A percentile compares a stretch with the other conserved stretches of the same genome.
phyloP scores from a whole-genome alignment of 2,329 filamentous ascomycete species.

The Tolypocladium guangdongense region DNA sequence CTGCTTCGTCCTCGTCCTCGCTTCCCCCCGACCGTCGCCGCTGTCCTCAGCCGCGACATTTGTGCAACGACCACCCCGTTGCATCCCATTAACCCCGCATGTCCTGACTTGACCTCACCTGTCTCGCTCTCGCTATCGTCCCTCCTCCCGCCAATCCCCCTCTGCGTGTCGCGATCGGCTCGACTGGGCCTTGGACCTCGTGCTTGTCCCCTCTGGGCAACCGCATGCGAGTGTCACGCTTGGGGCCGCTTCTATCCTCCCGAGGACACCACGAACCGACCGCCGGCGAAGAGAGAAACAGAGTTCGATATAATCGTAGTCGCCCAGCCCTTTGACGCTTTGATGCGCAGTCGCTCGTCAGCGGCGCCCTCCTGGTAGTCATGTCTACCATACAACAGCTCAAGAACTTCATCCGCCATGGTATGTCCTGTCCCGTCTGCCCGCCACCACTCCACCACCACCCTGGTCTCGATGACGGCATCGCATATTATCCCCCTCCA shows the following conservation, averaged over 20 bases:
- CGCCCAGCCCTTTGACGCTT: neutral
- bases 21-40: neutral
- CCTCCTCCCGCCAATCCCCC: neutral
- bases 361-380: constrained; percentile 9
- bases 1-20: neutral
- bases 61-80: neutral
- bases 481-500: neutral
- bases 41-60: neutral
- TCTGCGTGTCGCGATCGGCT: neutral
- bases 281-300: neutral
- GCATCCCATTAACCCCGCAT: neutral
- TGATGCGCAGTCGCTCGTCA: constrained; percentile 8
- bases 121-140: neutral
- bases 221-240: neutral
- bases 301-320: neutral
- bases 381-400: constrained; percentile 83
- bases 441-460: neutral
- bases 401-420: constrained; percentile 97
- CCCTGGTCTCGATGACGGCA: constrained; percentile 3
- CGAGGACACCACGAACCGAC: neutral
- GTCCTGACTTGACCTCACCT: neutral
- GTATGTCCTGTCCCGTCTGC: constrained; percentile 26
- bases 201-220: neutral
- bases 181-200: neutral
- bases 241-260: neutral